Conservation (phyloP, 768 basidiomycete species). For the Leucocoprinus leucothites region DNA sequence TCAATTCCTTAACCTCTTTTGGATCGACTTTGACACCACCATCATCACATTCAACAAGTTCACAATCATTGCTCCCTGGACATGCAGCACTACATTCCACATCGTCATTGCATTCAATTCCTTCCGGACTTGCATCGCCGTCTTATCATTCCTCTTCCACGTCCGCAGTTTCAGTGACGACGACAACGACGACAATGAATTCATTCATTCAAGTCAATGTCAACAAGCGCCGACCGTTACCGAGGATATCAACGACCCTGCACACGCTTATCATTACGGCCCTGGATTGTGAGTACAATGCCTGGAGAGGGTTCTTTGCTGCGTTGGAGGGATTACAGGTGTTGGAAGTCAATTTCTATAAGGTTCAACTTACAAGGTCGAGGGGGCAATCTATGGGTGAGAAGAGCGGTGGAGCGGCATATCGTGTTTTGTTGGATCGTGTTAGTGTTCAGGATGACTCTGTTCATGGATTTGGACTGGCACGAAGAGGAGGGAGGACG, state of each 20-base stretch:
- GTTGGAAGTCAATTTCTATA: slow-evolving; percentile 42
- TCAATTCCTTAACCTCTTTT: slow-evolving; percentile 1
- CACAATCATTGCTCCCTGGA: no score
- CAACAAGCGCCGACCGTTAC: slow-evolving; percentile 3
- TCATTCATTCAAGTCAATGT: no score
- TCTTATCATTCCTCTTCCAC: no score
- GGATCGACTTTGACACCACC: background rate
- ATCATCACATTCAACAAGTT: no score
- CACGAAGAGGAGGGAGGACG: background rate
- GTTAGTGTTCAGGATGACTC: slow-evolving; percentile 9
- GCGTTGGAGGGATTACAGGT: slow-evolving; percentile 29
- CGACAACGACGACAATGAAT: no score
- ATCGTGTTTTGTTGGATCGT: slow-evolving; percentile 12
- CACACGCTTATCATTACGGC: slow-evolving; percentile 38
- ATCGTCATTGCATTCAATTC: no score
- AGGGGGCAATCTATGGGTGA: slow-evolving; percentile 26
- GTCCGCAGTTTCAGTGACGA: no score
- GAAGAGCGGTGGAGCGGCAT: slow-evolving; percentile 13
- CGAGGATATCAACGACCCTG: slow-evolving; percentile 16
- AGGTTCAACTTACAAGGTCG: slow-evolving; percentile 28
- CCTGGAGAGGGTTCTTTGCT: slow-evolving; percentile 33
- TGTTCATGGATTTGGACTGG: slow-evolving; percentile 17
- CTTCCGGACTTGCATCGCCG: no score
- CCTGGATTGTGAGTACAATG: slow-evolving; percentile 35
- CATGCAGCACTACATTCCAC: no score